Evolutionary conservation across 192 early-diverging fungal genomes (phyloP).

Genomic region (Phlyctochytrium arcticum): DNA sequence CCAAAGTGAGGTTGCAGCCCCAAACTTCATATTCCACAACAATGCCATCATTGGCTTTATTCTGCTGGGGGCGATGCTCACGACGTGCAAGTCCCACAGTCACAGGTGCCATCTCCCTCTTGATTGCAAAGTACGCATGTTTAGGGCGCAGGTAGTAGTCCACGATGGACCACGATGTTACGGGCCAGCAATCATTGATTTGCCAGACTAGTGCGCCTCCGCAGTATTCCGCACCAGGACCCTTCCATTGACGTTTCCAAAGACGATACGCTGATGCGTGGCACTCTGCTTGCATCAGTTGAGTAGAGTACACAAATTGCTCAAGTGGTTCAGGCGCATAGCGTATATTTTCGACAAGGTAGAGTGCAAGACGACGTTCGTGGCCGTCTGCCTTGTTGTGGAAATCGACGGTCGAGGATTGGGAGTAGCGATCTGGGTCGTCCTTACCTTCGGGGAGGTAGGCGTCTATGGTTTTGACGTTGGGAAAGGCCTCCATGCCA

Average conservation of each 20-base stretch:
- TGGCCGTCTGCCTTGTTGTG: slow-evolving; percentile 36
- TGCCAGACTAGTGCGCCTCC: slow-evolving; percentile 30
- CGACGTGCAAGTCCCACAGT: no score
- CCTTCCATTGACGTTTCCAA: slow-evolving; percentile 39
- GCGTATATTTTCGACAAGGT: slow-evolving; percentile 34
- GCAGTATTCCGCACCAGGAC: no score
- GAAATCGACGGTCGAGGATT: slow-evolving; percentile 10
- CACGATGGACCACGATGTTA: slow-evolving; percentile 1
- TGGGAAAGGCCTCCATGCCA: slow-evolving; percentile 36
- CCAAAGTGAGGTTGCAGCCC: no score
- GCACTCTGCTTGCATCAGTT: slow-evolving; percentile 33
- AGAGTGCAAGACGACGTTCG: slow-evolving; percentile 24
- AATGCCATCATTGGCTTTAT: no score
- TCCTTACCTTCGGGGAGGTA: no score
- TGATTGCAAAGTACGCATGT: no score
- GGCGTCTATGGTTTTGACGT: slow-evolving; percentile 12
- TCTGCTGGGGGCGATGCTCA: no score
- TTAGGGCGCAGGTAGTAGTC: slow-evolving; percentile 15
- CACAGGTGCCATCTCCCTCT: no score
- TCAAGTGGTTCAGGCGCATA: slow-evolving; percentile 23
- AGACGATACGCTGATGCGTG: slow-evolving; percentile 26
- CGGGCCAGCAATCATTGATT: slow-evolving; percentile 27
- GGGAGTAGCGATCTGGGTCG: slow-evolving; percentile 14
- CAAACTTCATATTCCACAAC: no score
- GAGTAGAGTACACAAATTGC: slow-evolving; percentile 32